These are phyloP conservation scores for Lophium mytilinum DNA, from an alignment of 495 filamentous ascomycete genomes.

Conservation along the genomic window DNA sequence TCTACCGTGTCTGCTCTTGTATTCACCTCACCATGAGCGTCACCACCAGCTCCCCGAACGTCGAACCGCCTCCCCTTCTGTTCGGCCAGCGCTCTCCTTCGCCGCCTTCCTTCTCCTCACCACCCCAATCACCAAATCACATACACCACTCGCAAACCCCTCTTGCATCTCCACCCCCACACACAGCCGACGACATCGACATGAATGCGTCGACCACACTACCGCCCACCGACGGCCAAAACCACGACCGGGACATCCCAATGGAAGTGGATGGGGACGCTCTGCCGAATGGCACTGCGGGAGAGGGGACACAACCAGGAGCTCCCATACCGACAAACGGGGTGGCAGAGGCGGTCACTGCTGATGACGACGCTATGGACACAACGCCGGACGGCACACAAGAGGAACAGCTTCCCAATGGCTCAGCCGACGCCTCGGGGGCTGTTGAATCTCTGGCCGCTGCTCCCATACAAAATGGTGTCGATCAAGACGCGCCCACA, in stretches of 20 bases:
- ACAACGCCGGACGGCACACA: constrained; percentile 21
- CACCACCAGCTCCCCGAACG: constrained; percentile 14
- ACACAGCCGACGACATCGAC: constrained; percentile 20
- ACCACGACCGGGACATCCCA: constrained; percentile 26
- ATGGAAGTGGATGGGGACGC: constrained; percentile 18
- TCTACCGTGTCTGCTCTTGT: too few species aligned
- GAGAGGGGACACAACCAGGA: neutral
- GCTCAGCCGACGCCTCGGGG: constrained; percentile 13
- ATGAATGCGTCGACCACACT: constrained; percentile 27
- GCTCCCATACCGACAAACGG: neutral
- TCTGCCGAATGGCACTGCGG: constrained; percentile 11
- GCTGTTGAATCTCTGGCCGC: neutral
- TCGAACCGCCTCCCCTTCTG: constrained; percentile 24
- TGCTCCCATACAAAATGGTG: neutral
- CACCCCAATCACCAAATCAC: constrained; percentile 19
- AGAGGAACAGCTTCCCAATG: constrained; percentile 12
- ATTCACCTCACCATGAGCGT: constrained; percentile 19
- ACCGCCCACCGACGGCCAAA: constrained; percentile 23
- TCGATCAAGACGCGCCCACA: constrained; percentile 1
- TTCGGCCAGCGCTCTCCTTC: constrained; percentile 20
- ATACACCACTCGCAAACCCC: constrained; percentile 15
- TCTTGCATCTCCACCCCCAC: constrained; percentile 17
- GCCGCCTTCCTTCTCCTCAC: constrained; percentile 15
- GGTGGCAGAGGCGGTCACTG: constrained; percentile 16
- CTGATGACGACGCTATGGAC: constrained; percentile 26